phyloP scores from a whole-genome alignment of 768 basidiomycete genomes.

The Lactarius evosmus region DNA sequence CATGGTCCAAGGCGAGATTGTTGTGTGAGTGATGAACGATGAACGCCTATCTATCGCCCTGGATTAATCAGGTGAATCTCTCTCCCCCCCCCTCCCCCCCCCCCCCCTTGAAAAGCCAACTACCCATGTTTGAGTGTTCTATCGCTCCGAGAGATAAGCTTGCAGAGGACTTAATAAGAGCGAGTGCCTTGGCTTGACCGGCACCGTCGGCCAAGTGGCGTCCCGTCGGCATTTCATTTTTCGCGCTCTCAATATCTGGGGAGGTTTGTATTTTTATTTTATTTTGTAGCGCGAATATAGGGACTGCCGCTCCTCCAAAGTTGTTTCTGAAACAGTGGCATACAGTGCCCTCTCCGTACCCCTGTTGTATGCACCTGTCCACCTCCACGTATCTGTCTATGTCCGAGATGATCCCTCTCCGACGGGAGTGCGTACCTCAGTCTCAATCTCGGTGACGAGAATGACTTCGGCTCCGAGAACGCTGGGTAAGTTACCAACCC shows the following conservation, averaged over 20 bases:
- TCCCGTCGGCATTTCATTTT: not conserved
- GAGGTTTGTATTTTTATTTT: too few species aligned
- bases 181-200: not conserved
- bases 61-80: not conserved
- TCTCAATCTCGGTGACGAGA: too few species aligned
- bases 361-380: not conserved
- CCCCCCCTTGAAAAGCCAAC: not conserved
- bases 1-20: not conserved
- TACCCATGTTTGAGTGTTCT: slow-evolving; percentile 6
- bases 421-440: too few species aligned
- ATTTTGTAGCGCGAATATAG: not conserved
- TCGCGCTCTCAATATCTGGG: not conserved
- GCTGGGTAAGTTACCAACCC: too few species aligned
- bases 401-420: not conserved
- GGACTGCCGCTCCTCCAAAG: too few species aligned
- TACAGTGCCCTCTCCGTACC: not conserved
- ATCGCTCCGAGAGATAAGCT: slow-evolving; percentile 13
- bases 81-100: too few species aligned
- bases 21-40: not conserved
- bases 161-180: slow-evolving; percentile 3
- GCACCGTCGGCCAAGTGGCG: too few species aligned
- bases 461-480: too few species aligned
- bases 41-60: not conserved
- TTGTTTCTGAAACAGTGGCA: too few species aligned
- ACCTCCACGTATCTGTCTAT: not conserved